These are phyloP conservation scores for Amanita jacksonii DNA, from an alignment of 768 basidiomycete species.

Conservation along the genomic window DNA sequence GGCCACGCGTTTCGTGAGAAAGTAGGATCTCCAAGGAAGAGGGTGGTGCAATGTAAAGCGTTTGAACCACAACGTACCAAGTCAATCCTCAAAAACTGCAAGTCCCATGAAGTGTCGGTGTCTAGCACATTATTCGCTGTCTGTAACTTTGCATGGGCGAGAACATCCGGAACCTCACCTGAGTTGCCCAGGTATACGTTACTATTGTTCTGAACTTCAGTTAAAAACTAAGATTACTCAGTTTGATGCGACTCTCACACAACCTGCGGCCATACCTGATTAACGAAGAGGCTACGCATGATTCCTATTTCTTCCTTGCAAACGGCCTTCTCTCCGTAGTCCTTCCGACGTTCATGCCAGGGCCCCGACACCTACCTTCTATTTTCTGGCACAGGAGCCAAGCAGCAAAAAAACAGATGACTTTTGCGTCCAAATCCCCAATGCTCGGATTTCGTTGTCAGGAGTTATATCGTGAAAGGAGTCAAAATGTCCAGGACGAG, in stretches of 20 bases:
- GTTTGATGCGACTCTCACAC: constrained; percentile 81
- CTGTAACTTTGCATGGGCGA: constrained; percentile 67
- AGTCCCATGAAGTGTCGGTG: constrained; percentile 61
- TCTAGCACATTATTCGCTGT: constrained; percentile 68
- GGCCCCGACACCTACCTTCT: constrained; percentile 24
- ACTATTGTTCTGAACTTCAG: background rate
- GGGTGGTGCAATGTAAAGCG: constrained; percentile 61
- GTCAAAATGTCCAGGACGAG: constrained; percentile 50
- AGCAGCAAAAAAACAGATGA: constrained; percentile 58
- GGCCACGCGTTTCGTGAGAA: constrained; percentile 67
- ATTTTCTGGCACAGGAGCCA: constrained; percentile 73
- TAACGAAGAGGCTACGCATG: constrained; percentile 31
- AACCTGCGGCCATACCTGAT: constrained; percentile 60
- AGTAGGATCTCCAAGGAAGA: constrained; percentile 38
- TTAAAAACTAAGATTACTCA: constrained; percentile 16
- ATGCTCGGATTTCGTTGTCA: constrained; percentile 52
- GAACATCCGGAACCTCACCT: constrained; percentile 30
- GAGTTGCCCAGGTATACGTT: constrained; percentile 41
- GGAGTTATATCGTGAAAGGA: constrained; percentile 59
- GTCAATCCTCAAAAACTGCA: constrained; percentile 59
- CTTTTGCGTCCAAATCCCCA: constrained; percentile 47
- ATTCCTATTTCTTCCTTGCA: constrained; percentile 77
- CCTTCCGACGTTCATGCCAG: constrained; percentile 64
- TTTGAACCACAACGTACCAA: constrained; percentile 49
- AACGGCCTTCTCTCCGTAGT: constrained; percentile 78